Evolutionary conservation across 345 rosid species (phyloP).

Genomic region (Eutrema yunnanense): DNA sequence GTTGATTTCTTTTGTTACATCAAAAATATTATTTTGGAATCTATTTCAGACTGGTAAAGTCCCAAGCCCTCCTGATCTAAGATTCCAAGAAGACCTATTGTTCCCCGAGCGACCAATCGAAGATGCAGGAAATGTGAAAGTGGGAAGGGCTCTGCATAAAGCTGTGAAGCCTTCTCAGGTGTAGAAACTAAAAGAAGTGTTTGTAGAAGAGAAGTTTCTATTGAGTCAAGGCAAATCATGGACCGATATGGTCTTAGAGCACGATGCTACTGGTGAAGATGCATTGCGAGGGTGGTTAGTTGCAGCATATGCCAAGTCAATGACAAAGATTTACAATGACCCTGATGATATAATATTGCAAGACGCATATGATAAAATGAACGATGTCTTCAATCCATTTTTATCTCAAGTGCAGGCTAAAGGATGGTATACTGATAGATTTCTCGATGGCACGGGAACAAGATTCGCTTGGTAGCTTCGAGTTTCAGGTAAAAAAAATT

Average conservation of each 20-base stretch:
- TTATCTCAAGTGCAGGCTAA: conserved; percentile 57
- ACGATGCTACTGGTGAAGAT: conserved; percentile 78
- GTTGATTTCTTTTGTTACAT: conserved; percentile 5
- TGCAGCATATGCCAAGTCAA: conserved; percentile 59
- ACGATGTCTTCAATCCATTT: conserved; percentile 43
- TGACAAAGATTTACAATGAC: conserved; percentile 33
- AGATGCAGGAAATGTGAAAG: conserved; percentile 84
- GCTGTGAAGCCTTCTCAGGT: conserved; percentile 65
- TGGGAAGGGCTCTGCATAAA: conserved; percentile 65
- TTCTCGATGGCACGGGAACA: conserved; percentile 75
- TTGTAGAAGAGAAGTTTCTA: conserved; percentile 73
- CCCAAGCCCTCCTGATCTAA: conserved; percentile 74
- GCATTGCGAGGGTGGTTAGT: conserved; percentile 95
- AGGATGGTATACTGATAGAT: conserved; percentile 94
- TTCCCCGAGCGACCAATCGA: conserved; percentile 74
- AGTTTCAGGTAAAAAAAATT: background rate
- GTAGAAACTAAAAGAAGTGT: conserved; percentile 46
- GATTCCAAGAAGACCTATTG: conserved; percentile 64
- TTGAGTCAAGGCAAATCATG: conserved; percentile 46
- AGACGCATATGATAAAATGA: conserved; percentile 69
- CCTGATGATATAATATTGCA: conserved; percentile 32
- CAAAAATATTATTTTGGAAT: conserved; percentile 16
- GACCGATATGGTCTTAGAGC: conserved; percentile 72
- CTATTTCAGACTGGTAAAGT: conserved; percentile 59
- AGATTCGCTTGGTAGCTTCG: conserved; percentile 56